Base-by-base conservation (phyloP, 306 rosid genomes). In the Myrica gale region DNA sequence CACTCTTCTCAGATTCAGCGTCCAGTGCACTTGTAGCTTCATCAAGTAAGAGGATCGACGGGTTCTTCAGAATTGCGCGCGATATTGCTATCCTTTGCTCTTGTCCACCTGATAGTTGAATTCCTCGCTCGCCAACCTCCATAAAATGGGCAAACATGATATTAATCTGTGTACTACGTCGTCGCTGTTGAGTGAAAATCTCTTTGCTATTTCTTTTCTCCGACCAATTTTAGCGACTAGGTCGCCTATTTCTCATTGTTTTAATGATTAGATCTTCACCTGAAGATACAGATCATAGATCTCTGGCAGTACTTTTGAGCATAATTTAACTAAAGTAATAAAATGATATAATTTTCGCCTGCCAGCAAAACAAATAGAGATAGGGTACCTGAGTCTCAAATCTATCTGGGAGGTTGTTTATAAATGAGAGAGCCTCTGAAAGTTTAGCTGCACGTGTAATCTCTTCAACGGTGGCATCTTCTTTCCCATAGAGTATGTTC, bases 111-210 rank as follows among this genome's bases (percentile, higher is more conserved):
- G 98, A 95, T 50, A 92, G 78, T 78, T 95, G 98, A 82, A 95
- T 90, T 52, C 98, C 98, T 83, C 98, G 92, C 83, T 95, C 98
- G 21, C 98, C 98, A 83, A 95, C 98, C 98, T 94, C 72, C 32
- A 79, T 74, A 82, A 73, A 15, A 68, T 9, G 13, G 37, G 37
- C 3, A 32, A 3, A 32, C 37, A 2, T 32, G 37, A 32, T 32
- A 32, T 32, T 32, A 32, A 32, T 32, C 37, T 2, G 37, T 32
- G 37, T 32, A 32, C 37, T 32, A 32, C 37, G 37, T 32, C 37
- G 37, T 32, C 37, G 0, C 37, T 32, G 37, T 32, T 32, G 37
- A 32, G 37, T 32, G 37, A 32, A 26, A 32, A 32, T 32, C 37
- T 32, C 0, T 32, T 32, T 32, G 37, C 37, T 32, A 32, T 32